Evolutionary conservation across 768 basidiomycete genomes (phyloP).

Genomic region (Kwoniella newhampshirensis): DNA sequence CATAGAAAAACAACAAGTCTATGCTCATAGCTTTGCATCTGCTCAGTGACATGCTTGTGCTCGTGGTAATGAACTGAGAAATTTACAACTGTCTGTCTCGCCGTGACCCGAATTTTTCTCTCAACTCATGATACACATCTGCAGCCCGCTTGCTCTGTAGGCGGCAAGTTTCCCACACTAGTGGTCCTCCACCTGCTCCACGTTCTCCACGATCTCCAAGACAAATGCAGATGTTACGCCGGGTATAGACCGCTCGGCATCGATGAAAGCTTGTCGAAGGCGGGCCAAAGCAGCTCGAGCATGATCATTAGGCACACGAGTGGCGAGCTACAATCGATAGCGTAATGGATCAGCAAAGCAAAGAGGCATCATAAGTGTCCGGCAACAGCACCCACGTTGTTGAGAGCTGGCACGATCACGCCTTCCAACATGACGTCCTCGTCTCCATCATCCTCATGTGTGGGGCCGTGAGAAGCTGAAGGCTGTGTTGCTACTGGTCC

Average conservation of each 20-base stretch:
- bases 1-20: no score
- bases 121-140: no score
- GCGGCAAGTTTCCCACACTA: no score
- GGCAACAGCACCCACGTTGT: slow-evolving; percentile 65
- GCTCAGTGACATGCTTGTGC: no score
- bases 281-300: slow-evolving; percentile 80
- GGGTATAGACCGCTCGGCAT: slow-evolving; percentile 92
- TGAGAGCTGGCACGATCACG: slow-evolving; percentile 92
- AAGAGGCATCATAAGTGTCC: no score
- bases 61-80: no score
- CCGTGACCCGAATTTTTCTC: no score
- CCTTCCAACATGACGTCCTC: slow-evolving; percentile 82
- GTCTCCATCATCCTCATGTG: slow-evolving; percentile 40
- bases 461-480: background rate
- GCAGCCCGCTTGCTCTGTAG: no score
- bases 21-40: no score
- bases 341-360: no score
- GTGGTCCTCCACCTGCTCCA: slow-evolving; percentile 49
- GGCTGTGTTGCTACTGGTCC: background rate
- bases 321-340: slow-evolving; percentile 83
- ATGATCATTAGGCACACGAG: slow-evolving; percentile 88
- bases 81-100: no score
- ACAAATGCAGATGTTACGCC: slow-evolving; percentile 90
- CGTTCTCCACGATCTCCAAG: slow-evolving; percentile 65
- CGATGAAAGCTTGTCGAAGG: slow-evolving; percentile 86